Conservation (phyloP, 1,284 basidiomycete genomes). For the Crucibulum parvulum region DNA sequence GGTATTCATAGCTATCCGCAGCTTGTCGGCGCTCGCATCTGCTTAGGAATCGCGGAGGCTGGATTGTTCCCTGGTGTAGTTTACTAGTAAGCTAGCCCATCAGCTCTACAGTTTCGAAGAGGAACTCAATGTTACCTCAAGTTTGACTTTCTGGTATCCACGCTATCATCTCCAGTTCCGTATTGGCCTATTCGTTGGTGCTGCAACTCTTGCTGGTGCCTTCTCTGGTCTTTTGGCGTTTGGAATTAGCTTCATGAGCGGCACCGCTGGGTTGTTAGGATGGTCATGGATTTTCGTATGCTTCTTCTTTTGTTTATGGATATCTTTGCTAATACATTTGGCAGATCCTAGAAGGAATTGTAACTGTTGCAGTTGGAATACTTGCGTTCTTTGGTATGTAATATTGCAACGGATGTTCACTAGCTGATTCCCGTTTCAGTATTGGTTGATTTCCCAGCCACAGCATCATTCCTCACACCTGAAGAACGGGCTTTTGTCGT, state of each 20-base stretch:
- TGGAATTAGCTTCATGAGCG: conserved; percentile 53
- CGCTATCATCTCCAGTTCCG: conserved; percentile 56
- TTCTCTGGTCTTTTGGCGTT: conserved; percentile 55
- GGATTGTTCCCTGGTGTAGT: conserved; percentile 75
- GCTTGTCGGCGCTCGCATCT: conserved; percentile 64
- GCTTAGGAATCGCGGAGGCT: conserved; percentile 71
- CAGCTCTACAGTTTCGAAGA: background rate
- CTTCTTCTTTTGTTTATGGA: background rate
- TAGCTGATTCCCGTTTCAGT: conserved; percentile 32
- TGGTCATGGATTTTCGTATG: conserved; percentile 63
- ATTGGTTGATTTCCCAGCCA: conserved; percentile 64
- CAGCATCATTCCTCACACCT: conserved; percentile 62
- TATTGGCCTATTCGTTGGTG: conserved; percentile 59
- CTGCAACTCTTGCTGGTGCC: conserved; percentile 52
- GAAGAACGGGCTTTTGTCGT: conserved; percentile 66
- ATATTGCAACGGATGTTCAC: background rate
- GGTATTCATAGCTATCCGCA: conserved; percentile 56
- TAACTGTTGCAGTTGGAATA: conserved; percentile 53
- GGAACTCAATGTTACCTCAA: conserved; percentile 14
- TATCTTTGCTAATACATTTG: background rate
- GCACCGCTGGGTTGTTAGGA: conserved; percentile 44
- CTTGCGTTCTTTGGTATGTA: conserved; percentile 50
- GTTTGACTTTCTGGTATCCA: conserved; percentile 59
- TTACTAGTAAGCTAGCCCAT: conserved; percentile 48
- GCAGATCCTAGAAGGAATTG: conserved; percentile 63